Base-by-base conservation (phyloP, 306 rosid species). In the Dryas octopetala region DNA sequence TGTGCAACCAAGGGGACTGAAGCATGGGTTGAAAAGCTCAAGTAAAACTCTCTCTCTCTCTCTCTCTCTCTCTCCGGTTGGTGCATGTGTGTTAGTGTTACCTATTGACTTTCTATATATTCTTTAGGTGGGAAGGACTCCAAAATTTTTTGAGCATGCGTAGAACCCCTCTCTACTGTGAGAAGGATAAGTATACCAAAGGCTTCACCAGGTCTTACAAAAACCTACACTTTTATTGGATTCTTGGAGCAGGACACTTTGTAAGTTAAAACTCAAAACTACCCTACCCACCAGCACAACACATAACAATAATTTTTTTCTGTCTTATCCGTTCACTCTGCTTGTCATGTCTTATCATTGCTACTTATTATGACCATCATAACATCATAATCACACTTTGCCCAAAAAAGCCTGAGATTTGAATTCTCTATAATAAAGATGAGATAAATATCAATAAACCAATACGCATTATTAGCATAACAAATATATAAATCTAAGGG, bases 231-330 rank as follows among this genome's bases (percentile, higher is more conserved):
- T 92, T 95, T 62, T 92, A 89, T 86, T 95, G 99, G 99, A 92
- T 95, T 79, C 99, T 95, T 65, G 86, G 91, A 75, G 99, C 99
- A 19, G 99, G 99, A 62, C 99, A 95, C 68, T 90, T 86, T 81
- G 99, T 95, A 89, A 95, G 99, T 88, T 84, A 62, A 59, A 76
- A 44, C n/a, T 57, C 13, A 32, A 32, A 32, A 32, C 38, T 2
- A 32, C 38, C 49, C 19, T 26, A 4, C 26, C n/a, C 66, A 5
- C 17, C 46, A 16, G 4, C 38, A 12, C 14, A 44, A 2, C 38
- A 12, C 19, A 44, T 12, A 23, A 44, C 2, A 38, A n/a, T 52
- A 5, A 2, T 17, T 3, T 69, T 64, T 15, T 7, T n/a, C 17
- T 65, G 45, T 54, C 66, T 28, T 23, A 5, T 44, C 74, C 19